Conservation (phyloP, 495 filamentous ascomycete genomes). For the Penicillium argentinense region DNA sequence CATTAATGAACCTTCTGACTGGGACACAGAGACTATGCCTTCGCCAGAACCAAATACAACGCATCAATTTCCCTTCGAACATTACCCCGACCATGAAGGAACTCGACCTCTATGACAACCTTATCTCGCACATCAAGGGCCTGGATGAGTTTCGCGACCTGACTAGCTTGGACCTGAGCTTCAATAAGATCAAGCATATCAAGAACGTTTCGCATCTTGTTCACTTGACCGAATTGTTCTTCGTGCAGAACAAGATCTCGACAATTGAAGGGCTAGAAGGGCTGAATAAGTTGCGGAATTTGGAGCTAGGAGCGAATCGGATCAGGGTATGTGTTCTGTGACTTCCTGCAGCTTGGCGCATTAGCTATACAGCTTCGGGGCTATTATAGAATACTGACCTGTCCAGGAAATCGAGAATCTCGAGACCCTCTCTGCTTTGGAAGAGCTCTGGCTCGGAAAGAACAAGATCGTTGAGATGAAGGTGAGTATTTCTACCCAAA, state of each 20-base stretch:
- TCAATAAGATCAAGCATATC: constrained; percentile 99
- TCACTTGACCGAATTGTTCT: constrained; percentile 81
- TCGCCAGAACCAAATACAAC: constrained; percentile 86
- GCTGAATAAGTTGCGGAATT: constrained; percentile 68
- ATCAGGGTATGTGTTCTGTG: constrained; percentile 60
- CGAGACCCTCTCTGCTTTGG: constrained; percentile 67
- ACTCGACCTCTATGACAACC: constrained; percentile 95
- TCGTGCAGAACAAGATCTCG: constrained; percentile 91
- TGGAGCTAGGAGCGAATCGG: constrained; percentile 90
- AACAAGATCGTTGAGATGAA: constrained; percentile 92
- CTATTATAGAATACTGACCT: constrained; percentile 2
- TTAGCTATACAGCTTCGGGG: neutral
- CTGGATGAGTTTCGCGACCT: constrained; percentile 75
- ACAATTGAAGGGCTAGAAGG: constrained; percentile 83
- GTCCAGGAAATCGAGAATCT: constrained; percentile 82
- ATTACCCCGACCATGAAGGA: constrained; percentile 70
- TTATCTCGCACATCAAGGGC: constrained; percentile 84
- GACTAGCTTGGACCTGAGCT: constrained; percentile 83
- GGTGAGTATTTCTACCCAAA: constrained; percentile 30
- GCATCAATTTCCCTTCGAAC: constrained; percentile 64
- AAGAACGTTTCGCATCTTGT: constrained; percentile 79
- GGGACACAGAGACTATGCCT: constrained; percentile 71
- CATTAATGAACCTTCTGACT: no score
- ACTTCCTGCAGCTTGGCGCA: neutral
- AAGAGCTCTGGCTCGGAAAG: constrained; percentile 95